Evolutionary conservation across 805 yeast species (phyloP).

Genomic region (Danielia reshetovae): DNA sequence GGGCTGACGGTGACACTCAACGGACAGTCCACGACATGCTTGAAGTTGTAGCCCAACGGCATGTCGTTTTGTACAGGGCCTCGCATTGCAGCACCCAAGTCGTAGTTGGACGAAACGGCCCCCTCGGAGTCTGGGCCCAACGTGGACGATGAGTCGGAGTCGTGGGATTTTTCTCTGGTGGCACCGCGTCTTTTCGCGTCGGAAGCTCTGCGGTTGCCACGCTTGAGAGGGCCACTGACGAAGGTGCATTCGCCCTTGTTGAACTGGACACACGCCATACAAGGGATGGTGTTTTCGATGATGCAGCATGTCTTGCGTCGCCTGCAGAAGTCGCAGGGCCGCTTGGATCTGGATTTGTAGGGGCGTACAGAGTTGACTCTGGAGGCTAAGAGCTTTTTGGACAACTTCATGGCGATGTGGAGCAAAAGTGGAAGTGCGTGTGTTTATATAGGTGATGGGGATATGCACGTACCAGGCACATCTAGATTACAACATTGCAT

Average conservation of each 20-base stretch:
- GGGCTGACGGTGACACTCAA: too few relatives aligned
- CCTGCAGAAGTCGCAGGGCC: slow-evolving; percentile 36
- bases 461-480: too few relatives aligned
- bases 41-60: too few relatives aligned
- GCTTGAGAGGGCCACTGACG: slow-evolving; percentile 56
- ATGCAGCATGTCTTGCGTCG: slow-evolving; percentile 34
- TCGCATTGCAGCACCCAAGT: too few relatives aligned
- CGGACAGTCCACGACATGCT: too few relatives aligned
- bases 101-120: too few relatives aligned
- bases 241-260: slow-evolving; percentile 28
- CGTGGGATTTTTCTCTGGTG: too few relatives aligned
- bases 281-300: slow-evolving; percentile 27
- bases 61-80: too few relatives aligned
- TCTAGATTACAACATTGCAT: background rate
- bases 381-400: slow-evolving; percentile 15
- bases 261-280: slow-evolving; percentile 27
- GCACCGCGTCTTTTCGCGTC: background rate
- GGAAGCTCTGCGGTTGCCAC: slow-evolving; percentile 27
- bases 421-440: background rate
- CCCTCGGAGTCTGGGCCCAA: too few relatives aligned
- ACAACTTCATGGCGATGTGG: slow-evolving; percentile 6
- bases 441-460: too few relatives aligned
- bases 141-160: too few relatives aligned
- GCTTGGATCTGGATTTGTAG: slow-evolving; percentile 29
- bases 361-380: slow-evolving; percentile 24